Percentiles rank a stretch among this genome's conserved stretches.
These are phyloP conservation scores for Hibiscus mutabilis DNA, from an alignment of 345 rosid genomes.

Conservation along the genomic window DNA sequence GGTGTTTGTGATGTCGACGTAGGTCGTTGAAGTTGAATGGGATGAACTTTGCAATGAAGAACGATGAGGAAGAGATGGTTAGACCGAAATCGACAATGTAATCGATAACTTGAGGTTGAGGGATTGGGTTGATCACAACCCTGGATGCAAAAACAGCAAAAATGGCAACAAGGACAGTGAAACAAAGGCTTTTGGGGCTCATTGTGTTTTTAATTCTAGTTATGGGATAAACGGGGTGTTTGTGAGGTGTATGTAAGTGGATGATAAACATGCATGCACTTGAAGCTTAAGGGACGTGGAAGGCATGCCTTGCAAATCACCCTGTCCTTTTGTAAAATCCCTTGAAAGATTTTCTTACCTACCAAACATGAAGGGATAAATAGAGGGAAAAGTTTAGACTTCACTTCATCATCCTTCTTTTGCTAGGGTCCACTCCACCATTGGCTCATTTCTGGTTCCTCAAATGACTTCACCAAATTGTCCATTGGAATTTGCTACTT, in stretches of 20 bases:
- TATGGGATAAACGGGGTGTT: background rate
- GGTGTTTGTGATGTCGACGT: slow-evolving; percentile 20
- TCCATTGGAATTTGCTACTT: too few relatives aligned
- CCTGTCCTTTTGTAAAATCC: slow-evolving; percentile 22
- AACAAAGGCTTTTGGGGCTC: slow-evolving; percentile 21
- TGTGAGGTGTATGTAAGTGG: background rate
- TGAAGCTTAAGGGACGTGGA: slow-evolving; percentile 59
- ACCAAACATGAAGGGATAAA: background rate
- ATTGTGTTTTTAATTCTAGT: slow-evolving; percentile 16
- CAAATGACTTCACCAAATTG: background rate
- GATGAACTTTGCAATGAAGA: background rate
- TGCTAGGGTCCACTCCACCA: background rate
- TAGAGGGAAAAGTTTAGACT: background rate
- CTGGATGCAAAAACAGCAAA: slow-evolving; percentile 34
- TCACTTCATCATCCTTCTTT: background rate
- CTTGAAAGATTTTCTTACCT: slow-evolving; percentile 21
- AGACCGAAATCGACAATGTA: slow-evolving; percentile 11
- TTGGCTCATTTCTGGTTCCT: background rate
- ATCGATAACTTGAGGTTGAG: background rate
- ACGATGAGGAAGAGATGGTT: background rate
- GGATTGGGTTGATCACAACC: slow-evolving; percentile 18
- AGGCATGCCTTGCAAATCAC: slow-evolving; percentile 91
- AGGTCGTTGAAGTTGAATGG: background rate
- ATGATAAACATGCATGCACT: slow-evolving; percentile 36
- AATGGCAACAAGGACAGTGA: slow-evolving; percentile 33